A percentile compares a stretch with the other conserved stretches of the same genome.
Evolutionary conservation across 1,284 basidiomycete species (phyloP).

Genomic region (Apiotrichum brassicae): DNA sequence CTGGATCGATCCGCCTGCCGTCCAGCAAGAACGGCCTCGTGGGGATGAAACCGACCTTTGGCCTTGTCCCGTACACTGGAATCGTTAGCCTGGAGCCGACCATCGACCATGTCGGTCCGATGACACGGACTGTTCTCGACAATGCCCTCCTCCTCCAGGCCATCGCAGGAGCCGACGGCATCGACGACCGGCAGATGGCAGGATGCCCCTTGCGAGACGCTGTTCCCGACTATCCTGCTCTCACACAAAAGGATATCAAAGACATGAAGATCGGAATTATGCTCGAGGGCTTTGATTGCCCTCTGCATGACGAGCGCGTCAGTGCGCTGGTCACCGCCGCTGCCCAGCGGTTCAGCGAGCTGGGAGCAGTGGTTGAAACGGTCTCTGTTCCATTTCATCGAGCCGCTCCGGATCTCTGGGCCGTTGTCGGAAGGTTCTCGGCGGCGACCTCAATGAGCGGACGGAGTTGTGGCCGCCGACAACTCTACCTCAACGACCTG

Average conservation of each 20-base stretch:
- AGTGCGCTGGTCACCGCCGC: slow-evolving; percentile 15
- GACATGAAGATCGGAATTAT: slow-evolving; percentile 49
- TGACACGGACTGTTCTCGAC: slow-evolving; percentile 47
- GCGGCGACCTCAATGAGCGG: slow-evolving; percentile 32
- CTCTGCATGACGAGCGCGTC: slow-evolving; percentile 29
- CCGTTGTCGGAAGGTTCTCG: slow-evolving; percentile 26
- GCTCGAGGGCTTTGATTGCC: slow-evolving; percentile 47
- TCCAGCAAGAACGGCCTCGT: slow-evolving; percentile 51
- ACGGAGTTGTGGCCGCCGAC: slow-evolving; percentile 36
- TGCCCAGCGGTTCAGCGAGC: slow-evolving; percentile 6
- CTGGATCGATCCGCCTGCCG: slow-evolving; percentile 50
- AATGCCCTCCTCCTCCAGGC: slow-evolving; percentile 50
- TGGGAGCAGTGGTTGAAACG: slow-evolving; percentile 16
- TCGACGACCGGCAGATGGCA: slow-evolving; percentile 51
- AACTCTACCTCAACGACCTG: slow-evolving; percentile 48
- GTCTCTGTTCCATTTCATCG: slow-evolving; percentile 29
- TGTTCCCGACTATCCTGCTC: slow-evolving; percentile 47
- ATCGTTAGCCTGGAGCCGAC: slow-evolving; percentile 48
- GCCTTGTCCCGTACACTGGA: slow-evolving; percentile 53
- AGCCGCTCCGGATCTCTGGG: slow-evolving; percentile 20
- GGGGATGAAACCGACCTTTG: slow-evolving; percentile 52
- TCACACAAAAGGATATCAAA: slow-evolving; percentile 27
- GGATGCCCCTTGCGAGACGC: slow-evolving; percentile 48
- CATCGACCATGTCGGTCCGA: slow-evolving; percentile 45
- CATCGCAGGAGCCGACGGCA: slow-evolving; percentile 51